Base-by-base conservation (phyloP, 768 basidiomycete genomes). In the Holtermanniella nyarrowii region DNA sequence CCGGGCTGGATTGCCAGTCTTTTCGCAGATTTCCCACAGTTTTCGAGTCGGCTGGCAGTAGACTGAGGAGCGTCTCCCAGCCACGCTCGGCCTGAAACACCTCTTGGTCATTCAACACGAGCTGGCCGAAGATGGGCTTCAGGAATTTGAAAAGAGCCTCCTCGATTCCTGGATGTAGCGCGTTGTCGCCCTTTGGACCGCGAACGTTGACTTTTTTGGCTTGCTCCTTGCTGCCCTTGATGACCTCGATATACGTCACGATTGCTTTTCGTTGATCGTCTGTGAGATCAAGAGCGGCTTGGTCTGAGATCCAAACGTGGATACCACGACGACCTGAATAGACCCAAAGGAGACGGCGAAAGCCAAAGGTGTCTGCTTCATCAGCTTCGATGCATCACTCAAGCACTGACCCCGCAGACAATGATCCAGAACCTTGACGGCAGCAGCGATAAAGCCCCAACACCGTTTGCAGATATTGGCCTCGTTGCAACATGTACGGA, bases 251-350 rank as follows among this genome's bases (percentile, higher is more conserved):
- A 74, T 83, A 95, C 14, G 77, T 80, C n/a, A 96, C 87, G 46
- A 99, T 74, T 0, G 88, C 80, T 66, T 79, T 82, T 22, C 95
- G 77, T 71, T 93, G 83, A 50, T 93, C 88, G 65, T 99, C 95
- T 10, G 86, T 91, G 44, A 97, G 77, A 49, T 79, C 82, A 76
- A 96, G 79, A 1, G 93, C 95, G 50, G 84, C 80, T 27, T 78
- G 74, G 71, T 99, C 95, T 2, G 86, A 88, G 56, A 99, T 82
- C 95, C 95, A 99, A 69, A 89, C 77, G 76, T 99, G 95, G 59
- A 99, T 99, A 48, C 95, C 95, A 73, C 95, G 85, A 27, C 95
- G 84, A 52, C 95, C 95, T 5, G 95, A 97, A 72, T 97, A 99
- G 25, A 97, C 91, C 93, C 93, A 99, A 11, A 99, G 76, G 24